These are phyloP conservation scores for Lachancea meyersii DNA, from an alignment of 805 yeast genomes.

Conservation along the genomic window DNA sequence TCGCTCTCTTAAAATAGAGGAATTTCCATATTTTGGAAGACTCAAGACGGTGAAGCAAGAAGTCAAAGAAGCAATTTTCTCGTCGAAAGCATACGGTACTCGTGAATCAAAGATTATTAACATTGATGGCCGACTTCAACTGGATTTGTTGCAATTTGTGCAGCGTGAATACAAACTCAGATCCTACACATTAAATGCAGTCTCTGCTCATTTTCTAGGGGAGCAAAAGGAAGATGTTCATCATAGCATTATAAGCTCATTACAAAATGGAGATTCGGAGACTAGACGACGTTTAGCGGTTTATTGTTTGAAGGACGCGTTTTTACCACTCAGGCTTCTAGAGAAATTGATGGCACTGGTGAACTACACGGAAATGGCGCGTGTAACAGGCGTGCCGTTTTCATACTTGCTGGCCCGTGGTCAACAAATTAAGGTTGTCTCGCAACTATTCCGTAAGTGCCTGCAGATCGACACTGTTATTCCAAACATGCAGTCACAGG, in stretches of 20 bases:
- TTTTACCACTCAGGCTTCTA: conserved; percentile 75
- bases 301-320: conserved; percentile 94
- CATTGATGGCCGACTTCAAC: conserved; percentile 92
- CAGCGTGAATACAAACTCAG: conserved; percentile 93
- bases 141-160: conserved; percentile 85
- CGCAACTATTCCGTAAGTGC: conserved; percentile 92
- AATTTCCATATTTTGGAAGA: conserved; percentile 86
- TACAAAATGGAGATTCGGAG: conserved; percentile 88
- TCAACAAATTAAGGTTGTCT: conserved; percentile 94
- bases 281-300: conserved; percentile 94
- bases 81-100: conserved; percentile 95
- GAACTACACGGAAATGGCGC: conserved; percentile 97
- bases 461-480: conserved; percentile 77
- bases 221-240: conserved; percentile 99
- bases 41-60: conserved; percentile 63
- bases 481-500: conserved; percentile 78
- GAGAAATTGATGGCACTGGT: conserved; percentile 95
- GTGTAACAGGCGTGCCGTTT: conserved; percentile 98
- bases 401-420: conserved; percentile 85
- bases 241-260: conserved; percentile 89
- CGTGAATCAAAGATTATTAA: conserved; percentile 87
- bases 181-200: conserved; percentile 91
- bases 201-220: conserved; percentile 84
- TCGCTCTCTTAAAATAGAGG: conserved; percentile 50
- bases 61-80: conserved; percentile 72